These are phyloP conservation scores for Arabidopsis lyrata DNA, from an alignment of 441 rosid genomes.

Conservation along the genomic window DNA sequence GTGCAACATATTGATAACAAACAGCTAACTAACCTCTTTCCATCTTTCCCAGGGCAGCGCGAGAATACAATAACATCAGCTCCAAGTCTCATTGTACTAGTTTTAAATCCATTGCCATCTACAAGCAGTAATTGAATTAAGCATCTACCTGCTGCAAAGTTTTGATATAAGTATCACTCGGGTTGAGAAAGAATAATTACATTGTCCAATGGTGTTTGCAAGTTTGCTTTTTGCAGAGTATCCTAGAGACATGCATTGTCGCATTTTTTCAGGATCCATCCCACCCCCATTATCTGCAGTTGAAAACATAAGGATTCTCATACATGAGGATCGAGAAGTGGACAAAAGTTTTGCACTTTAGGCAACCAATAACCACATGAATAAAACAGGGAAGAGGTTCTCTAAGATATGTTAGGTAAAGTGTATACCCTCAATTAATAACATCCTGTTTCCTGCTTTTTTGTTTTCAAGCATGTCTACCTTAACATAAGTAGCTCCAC, in stretches of 20 bases:
- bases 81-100: slow-evolving; percentile 99
- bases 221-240: slow-evolving; percentile 94
- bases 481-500: slow-evolving; percentile 84
- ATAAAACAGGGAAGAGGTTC: not conserved
- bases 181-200: slow-evolving; percentile 47
- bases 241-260: slow-evolving; percentile 95
- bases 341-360: slow-evolving; percentile 51
- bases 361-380: not conserved
- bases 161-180: slow-evolving; percentile 2
- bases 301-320: not conserved
- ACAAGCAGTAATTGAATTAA: slow-evolving; percentile 36
- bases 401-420: not conserved
- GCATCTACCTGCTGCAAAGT: slow-evolving; percentile 3
- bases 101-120: slow-evolving; percentile 99
- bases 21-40: slow-evolving; percentile 60
- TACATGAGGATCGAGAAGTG: slow-evolving; percentile 49
- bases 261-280: slow-evolving; percentile 90
- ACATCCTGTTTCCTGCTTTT: slow-evolving; percentile 77
- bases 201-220: slow-evolving; percentile 94
- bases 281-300: slow-evolving; percentile 95
- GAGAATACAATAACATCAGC: slow-evolving; percentile 99
- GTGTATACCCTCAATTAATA: slow-evolving; percentile 80
- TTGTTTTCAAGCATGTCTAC: slow-evolving; percentile 68
- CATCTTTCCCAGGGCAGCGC: slow-evolving; percentile 69
- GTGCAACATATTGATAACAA: not conserved